Percentiles rank a stretch among this genome's conserved stretches.
Evolutionary conservation across 169 alveolate species (phyloP).

Genomic region (Babesia divergens): DNA sequence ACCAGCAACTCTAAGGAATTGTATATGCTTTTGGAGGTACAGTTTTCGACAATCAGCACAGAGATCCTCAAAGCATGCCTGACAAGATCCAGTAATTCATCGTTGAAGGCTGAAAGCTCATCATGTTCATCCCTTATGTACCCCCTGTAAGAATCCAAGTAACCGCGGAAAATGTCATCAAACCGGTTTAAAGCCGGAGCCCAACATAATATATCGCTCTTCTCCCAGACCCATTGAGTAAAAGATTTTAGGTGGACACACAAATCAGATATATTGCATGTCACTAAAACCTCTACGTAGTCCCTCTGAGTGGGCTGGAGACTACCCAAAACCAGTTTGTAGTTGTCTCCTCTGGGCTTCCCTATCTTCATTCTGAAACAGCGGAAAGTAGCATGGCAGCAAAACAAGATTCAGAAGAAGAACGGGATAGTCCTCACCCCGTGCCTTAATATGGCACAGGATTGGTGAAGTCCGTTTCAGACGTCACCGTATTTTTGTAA

Average conservation of each 20-base stretch:
- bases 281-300: constrained; percentile 64
- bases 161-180: constrained; percentile 68
- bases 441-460: no score
- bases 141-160: constrained; percentile 50
- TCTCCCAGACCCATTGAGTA: constrained; percentile 81
- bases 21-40: constrained; percentile 69
- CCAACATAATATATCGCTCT: constrained; percentile 77
- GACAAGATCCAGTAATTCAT: constrained; percentile 35
- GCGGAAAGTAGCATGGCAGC: not conserved
- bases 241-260: constrained; percentile 67
- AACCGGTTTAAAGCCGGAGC: constrained; percentile 77
- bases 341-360: constrained; percentile 77
- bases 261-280: constrained; percentile 61
- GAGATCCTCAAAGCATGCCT: constrained; percentile 66
- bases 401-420: not conserved
- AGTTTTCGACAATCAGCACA: constrained; percentile 69
- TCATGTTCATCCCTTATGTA: constrained; percentile 37
- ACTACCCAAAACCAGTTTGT: constrained; percentile 66
- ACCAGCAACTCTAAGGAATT: constrained; percentile 70
- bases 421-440: no score
- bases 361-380: constrained; percentile 69
- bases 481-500: no score
- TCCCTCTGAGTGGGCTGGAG: constrained; percentile 71
- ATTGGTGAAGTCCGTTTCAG: no score
- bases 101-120: not conserved